Evolutionary conservation across 352 stramenopile species (phyloP), one percentile per base, ranked within the genome.

Genomic region (Phytophthora rubi): DNA sequence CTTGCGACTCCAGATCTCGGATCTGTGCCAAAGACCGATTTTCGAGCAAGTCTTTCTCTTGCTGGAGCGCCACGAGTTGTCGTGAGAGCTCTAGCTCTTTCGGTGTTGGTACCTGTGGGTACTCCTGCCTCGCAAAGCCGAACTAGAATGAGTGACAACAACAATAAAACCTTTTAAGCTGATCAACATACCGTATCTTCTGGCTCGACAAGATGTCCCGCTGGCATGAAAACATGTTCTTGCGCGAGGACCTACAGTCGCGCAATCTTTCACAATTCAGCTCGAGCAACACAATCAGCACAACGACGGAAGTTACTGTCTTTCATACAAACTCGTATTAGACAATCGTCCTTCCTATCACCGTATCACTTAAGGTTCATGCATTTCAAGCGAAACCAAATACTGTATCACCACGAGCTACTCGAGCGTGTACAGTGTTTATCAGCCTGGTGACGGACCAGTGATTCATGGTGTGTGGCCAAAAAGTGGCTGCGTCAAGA

Each of bases 61-160:
- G 80, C 61, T 92, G 84, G 30, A 92, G 61, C 2, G 77, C 75
- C 5, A 92, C 70, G 5, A 94, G 75, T 47, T 92, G 82, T 1
- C 82, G 79, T 26, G 84, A 91, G 2, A 94, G 71, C 56, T 89
- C 84, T 21, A 91, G 68, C 59, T 92, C 86, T 30, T 94, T 90
- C 10, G 84, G 84, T 18, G 86, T 94, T 37, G 86, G 84, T 3
- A 94, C 84, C 8, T 81, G 68, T 13, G 86, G 83, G 37, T 94
- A 94, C 53, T 84, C 79, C 86, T 94, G 59, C 15, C 10, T 53
- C 35, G 26, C n/a, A 15, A 37, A 63, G 59, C 33, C 15, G 3
- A 47, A 48, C 16, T 12, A 52, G 33, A 23, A 51, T 49, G 12
- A 61, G 39, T 18, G 48, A 48, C 7, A 28, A 3, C 26, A 52